Conservation (phyloP, 2,329 filamentous ascomycete species). For the Thermothelomyces thermophilus region DNA sequence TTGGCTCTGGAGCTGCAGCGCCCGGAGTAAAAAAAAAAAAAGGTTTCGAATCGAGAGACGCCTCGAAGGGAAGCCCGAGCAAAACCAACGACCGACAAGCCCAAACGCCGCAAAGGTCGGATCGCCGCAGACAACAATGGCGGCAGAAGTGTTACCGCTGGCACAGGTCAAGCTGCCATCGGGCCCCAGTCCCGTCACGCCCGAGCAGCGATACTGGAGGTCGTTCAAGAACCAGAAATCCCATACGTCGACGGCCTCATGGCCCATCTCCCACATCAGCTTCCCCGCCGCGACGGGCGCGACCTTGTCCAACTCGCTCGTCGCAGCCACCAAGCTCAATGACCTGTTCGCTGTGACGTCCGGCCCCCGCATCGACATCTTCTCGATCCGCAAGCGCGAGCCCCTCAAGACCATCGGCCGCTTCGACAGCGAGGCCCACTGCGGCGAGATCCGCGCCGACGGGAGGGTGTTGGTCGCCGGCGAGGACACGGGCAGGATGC, state of each 20-base stretch:
- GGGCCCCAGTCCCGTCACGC: conserved; percentile 74
- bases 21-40: conserved; percentile 3
- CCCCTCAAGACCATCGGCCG: conserved; percentile 89
- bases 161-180: conserved; percentile 76
- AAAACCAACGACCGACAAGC: conserved; percentile 3
- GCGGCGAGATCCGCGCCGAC: conserved; percentile 81
- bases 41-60: conserved; percentile 6
- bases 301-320: conserved; percentile 31
- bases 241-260: conserved; percentile 83
- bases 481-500: conserved; percentile 84
- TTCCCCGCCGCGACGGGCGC: conserved; percentile 49
- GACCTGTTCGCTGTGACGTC: conserved; percentile 91
- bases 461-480: conserved; percentile 84
- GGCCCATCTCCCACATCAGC: conserved; percentile 85
- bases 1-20: not conserved
- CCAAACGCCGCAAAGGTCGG: conserved; percentile 8
- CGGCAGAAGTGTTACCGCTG: conserved; percentile 75
- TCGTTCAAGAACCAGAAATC: conserved; percentile 88
- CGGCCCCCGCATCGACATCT: conserved; percentile 86
- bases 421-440: conserved; percentile 85
- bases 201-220: conserved; percentile 95
- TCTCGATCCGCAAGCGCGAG: conserved; percentile 86
- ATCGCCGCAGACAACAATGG: conserved; percentile 50
- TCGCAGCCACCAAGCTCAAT: conserved; percentile 44
- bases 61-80: not conserved